Percentiles rank a stretch among this genome's conserved stretches.
phyloP scores from a whole-genome alignment of 1,139 yeast genomes.

The Magnusiomyces paraingens region DNA sequence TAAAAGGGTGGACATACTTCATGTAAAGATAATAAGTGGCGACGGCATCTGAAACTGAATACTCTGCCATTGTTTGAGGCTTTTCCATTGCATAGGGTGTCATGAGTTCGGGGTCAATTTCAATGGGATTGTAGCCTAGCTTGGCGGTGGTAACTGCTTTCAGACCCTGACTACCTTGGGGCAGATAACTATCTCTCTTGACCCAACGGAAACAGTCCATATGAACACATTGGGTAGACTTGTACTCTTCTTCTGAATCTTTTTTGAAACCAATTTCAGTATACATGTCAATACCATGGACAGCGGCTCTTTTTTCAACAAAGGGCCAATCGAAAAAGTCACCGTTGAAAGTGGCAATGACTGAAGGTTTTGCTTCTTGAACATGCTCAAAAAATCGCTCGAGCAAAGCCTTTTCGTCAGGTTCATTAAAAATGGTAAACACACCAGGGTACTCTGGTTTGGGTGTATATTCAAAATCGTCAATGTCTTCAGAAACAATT shows the following conservation, averaged over 20 bases:
- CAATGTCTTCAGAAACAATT: constrained; percentile 88
- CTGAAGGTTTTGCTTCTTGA: constrained; percentile 83
- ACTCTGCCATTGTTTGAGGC: constrained; percentile 89
- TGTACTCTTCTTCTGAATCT: constrained; percentile 85
- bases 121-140: constrained; percentile 93
- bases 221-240: constrained; percentile 87
- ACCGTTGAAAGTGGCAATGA: constrained; percentile 95
- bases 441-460: constrained; percentile 91
- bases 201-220: constrained; percentile 99
- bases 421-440: constrained; percentile 86
- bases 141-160: constrained; percentile 97
- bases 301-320: constrained; percentile 78
- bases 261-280: constrained; percentile 91
- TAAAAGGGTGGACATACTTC: constrained; percentile 96
- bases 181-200: constrained; percentile 94
- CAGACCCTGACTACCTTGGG: constrained; percentile 97
- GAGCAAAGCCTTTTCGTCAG: constrained; percentile 70
- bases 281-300: constrained; percentile 82
- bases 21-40: constrained; percentile 94
- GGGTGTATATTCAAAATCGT: constrained; percentile 96
- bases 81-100: constrained; percentile 93
- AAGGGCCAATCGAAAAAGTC: constrained; percentile 99
- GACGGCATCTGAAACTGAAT: constrained; percentile 98
- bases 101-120: constrained; percentile 96
- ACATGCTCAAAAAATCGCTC: constrained; percentile 83